Evolutionary conservation across 1,284 basidiomycete species (phyloP), one percentile per base, ranked within the genome.

Genomic region (Neotropicomus parvogracilis): DNA sequence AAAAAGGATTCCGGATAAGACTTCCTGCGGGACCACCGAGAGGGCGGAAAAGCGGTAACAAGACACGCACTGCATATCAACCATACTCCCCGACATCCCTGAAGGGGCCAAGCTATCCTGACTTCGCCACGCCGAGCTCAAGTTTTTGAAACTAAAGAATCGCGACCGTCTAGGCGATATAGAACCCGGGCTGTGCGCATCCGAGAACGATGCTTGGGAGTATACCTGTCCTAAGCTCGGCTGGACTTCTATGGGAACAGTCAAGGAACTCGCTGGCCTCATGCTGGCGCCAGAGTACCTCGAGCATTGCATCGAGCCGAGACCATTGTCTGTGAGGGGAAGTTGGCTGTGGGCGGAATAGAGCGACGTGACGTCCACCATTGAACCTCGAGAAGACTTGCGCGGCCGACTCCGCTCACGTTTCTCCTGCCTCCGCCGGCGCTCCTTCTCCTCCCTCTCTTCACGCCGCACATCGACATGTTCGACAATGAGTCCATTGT

Each of bases 41-140:
- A 40, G 21, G 16, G 9, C 3, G 20, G 26, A 46, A 36, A 38
- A 34, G 28, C 14, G 35, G 39, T 50, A 52, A 45, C 29, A 28
- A 41, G 38, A 45, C 19, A 85, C 90, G 62, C 70, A 93, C 91
- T 94, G 91, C 91, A 94, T 93, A 65, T 94, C 88, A 63, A 93
- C 75, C 89, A 94, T 91, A 62, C 91, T 89, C 47, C 84, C 84
- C 4, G 83, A 83, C 63, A 85, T 80, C 6, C 89, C 91, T 26
- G 87, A 88, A 14, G 78, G 75, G 2, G 86, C 84, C 38, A 91
- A 69, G 60, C 88, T 90, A 49, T 88, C 86, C 57, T 83, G 81
- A 63, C 87, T 90, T 55, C 78, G 73, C 80, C 83, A 88, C 6
- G 82, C 82, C 44, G 83, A 74, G 51, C 84, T 87, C 50, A 86